Evolutionary conservation across 495 filamentous ascomycete genomes (phyloP).

Genomic region (Trichoderma erinaceum): DNA sequence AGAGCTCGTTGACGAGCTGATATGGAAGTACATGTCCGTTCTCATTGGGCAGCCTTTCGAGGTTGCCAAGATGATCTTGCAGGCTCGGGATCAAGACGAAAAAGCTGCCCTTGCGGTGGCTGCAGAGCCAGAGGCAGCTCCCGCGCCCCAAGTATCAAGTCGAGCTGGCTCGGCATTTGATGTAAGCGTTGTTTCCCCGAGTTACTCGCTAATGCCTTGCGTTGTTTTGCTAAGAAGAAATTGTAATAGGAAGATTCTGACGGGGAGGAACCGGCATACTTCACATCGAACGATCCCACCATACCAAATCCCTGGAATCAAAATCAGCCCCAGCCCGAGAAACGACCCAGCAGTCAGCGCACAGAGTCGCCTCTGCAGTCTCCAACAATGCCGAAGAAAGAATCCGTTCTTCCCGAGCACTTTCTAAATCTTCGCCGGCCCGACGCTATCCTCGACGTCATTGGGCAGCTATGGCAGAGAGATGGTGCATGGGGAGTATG

Average conservation of each 20-base stretch:
- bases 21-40: slow-evolving; percentile 80
- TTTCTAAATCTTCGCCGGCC: slow-evolving; percentile 61
- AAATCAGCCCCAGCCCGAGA: slow-evolving; percentile 26
- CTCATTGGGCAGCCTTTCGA: slow-evolving; percentile 93
- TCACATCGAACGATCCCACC: slow-evolving; percentile 64
- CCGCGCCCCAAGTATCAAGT: neutral
- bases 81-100: slow-evolving; percentile 58
- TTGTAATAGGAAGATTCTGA: slow-evolving; percentile 58
- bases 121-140: slow-evolving; percentile 17
- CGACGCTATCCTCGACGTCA: slow-evolving; percentile 69
- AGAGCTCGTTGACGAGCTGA: slow-evolving; percentile 66
- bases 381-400: slow-evolving; percentile 26
- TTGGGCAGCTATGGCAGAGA: slow-evolving; percentile 79
- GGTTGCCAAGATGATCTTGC: slow-evolving; percentile 87
- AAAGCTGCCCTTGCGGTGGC: slow-evolving; percentile 31
- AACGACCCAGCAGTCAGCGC: slow-evolving; percentile 18
- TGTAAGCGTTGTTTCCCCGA: slow-evolving; percentile 19
- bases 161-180: slow-evolving; percentile 13
- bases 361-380: slow-evolving; percentile 29
- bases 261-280: slow-evolving; percentile 74
- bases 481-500: slow-evolving; percentile 88
- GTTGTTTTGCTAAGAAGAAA: slow-evolving; percentile 14
- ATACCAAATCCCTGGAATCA: slow-evolving; percentile 49
- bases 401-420: slow-evolving; percentile 42
- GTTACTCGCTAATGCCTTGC: neutral